Base-by-base conservation (phyloP, 2,329 filamentous ascomycete species). In the Cephalotrichum gorgonifer region DNA sequence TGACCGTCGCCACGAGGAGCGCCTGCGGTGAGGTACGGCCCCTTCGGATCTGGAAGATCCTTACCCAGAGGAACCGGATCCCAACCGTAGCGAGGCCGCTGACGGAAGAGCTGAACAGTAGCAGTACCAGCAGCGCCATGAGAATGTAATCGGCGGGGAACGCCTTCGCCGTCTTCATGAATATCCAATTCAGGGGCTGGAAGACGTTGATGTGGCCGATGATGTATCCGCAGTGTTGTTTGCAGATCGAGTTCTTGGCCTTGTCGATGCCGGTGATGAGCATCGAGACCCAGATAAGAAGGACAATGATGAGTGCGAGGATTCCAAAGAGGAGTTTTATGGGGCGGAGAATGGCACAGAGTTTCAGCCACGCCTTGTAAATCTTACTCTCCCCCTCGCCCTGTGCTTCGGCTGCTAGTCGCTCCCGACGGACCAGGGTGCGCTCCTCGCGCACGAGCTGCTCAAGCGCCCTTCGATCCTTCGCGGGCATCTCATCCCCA, bases 231-330 rank as follows among this genome's bases (percentile, higher is more conserved):
- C 93, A 98, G 57, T 81, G 83, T 51, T 82, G 73, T 64, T 93
- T 91, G 77, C 93, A 98, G 54, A 94, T 72, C 3, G 90, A 96
- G 70, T 97, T 96, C 65, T 86, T 90, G 31, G 89, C 88, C 71
- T 97, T 97, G 76, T 98, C 93, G 60, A 97, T 89, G 56, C 83
- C 86, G 0, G 91, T 97, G 62, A 97, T 86, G 56, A 97, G 77
- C 88, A 98, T 97, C 12, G 88, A 95, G 8, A 85, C 77, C 77
- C 88, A 95, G 56, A 94, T 76, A 39, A 95, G 56, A 14, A 95
- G 66, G 1, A 87, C 76, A 22, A 95, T 63, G 2, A 88, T 55
- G 28, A 96, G 74, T 3, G 97, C 70, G 0, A 95, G 56, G 17
- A 96, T 72, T 14, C 93, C 93, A 2, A 88, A 85, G 14, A 97